These are phyloP conservation scores for Trametes coccinea DNA, from an alignment of 768 basidiomycete species.

Conservation along the genomic window DNA sequence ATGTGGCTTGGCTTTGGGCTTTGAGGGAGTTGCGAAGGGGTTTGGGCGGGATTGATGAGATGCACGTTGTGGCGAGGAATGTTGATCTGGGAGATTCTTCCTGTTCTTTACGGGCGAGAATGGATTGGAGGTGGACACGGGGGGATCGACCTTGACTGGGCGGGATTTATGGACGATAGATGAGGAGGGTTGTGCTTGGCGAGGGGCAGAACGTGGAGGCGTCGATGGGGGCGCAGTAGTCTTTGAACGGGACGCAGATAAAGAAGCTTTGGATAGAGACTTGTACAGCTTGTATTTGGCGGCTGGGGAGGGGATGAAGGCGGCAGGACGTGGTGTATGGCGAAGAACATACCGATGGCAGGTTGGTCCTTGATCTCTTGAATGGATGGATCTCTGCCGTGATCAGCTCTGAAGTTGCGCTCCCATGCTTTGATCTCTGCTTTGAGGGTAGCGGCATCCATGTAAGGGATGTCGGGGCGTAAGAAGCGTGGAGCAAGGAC, in stretches of 20 bases:
- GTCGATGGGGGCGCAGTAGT: slow-evolving; percentile 40
- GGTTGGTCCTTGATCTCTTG: slow-evolving; percentile 70
- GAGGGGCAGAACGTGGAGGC: slow-evolving; percentile 34
- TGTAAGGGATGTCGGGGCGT: slow-evolving; percentile 10
- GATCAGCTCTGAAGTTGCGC: slow-evolving; percentile 55
- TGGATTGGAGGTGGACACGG: slow-evolving; percentile 65
- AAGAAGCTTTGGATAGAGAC: slow-evolving; percentile 55
- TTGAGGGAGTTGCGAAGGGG: slow-evolving; percentile 48
- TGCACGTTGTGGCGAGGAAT: slow-evolving; percentile 20
- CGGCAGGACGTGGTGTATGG: slow-evolving; percentile 12
- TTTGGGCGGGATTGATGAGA: slow-evolving; percentile 35
- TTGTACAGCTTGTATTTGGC: slow-evolving; percentile 84
- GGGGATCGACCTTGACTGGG: slow-evolving; percentile 48
- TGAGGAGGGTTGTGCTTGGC: slow-evolving; percentile 35
- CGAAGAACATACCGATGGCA: slow-evolving; percentile 54
- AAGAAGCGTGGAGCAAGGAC: slow-evolving; percentile 9
- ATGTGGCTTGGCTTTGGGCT: slow-evolving; percentile 27
- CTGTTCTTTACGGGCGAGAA: slow-evolving; percentile 78
- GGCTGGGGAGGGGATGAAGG: slow-evolving; percentile 44
- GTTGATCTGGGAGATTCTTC: slow-evolving; percentile 37
- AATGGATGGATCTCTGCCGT: slow-evolving; percentile 62
- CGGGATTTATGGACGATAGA: slow-evolving; percentile 53
- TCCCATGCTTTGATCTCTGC: slow-evolving; percentile 81
- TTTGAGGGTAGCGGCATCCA: slow-evolving; percentile 52
- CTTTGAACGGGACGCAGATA: slow-evolving; percentile 18